Base-by-base conservation (phyloP, 1,284 basidiomycete species). In the Vanrija humicola region DNA sequence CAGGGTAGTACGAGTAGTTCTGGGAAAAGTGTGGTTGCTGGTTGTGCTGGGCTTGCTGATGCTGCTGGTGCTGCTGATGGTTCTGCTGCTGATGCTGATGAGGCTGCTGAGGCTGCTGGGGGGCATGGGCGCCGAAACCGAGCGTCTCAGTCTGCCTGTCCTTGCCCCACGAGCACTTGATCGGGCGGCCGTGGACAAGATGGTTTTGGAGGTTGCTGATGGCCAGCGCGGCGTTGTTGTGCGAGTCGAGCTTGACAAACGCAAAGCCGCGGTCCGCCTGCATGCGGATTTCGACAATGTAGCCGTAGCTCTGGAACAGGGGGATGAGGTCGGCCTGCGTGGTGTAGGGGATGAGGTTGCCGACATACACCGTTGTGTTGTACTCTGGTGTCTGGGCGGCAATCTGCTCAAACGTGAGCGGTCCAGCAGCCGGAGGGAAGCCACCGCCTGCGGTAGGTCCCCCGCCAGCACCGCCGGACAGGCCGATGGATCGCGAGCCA, bases 81-180 rank as follows among this genome's bases (percentile, higher is more conserved):
- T 23, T 23, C 34, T 34, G 34, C 14, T 28, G 28, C 18, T 19
- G 25, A 42, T 29, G 15, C 29, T 59, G 59, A n/a, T 49, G 54
- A 26, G 16, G 48, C 64, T 23, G 52, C 64, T 16, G 59, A 59
- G 55, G 12, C 29, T 23, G 15, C 21, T 45, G 15, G 48, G 38
- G 10, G 48, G 28, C 34, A 14, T 10, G 64, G 58, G 29, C 60
- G 53, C 12, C 34, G 34, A 34, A 34, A 14, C 54, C 52, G n/a
- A 56, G 54, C 3, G 55, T 40, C 28, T 61, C 61, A 28, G 61
- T 55, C 48, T 68, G 65, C 55, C 90, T 83, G 73, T 97, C 94
- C 78, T 97, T 98, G 60, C 95, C 95, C 95, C 95, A 98, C 64
- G 90, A 92, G 77, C 91, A 95, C 77, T 96, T 95, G 81, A 98